A percentile compares a stretch with the other conserved stretches of the same genome.
phyloP scores from a whole-genome alignment of 2,329 filamentous ascomycete species.

The Aspergillus candidus region DNA sequence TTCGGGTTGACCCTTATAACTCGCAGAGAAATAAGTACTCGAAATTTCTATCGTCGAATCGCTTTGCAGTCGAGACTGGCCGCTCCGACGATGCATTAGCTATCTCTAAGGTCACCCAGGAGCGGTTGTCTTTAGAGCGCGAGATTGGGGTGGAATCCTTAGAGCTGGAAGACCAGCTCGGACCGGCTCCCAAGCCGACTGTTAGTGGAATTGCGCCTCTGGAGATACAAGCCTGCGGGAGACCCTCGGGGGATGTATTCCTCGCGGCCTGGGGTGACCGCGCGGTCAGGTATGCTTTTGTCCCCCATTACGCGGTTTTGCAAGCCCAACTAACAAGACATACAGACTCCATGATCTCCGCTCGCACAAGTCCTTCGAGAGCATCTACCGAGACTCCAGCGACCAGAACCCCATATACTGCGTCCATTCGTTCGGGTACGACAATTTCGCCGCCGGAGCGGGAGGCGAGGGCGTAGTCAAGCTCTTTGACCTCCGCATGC shows the following conservation, averaged over 20 bases:
- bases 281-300: conserved; percentile 34
- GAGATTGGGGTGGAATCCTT: conserved; percentile 35
- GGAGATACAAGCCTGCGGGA: conserved; percentile 16
- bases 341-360: conserved; percentile 56
- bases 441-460: conserved; percentile 53
- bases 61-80: conserved; percentile 47
- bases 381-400: conserved; percentile 50
- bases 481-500: conserved; percentile 56
- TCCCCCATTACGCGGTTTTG: not conserved
- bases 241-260: conserved; percentile 46
- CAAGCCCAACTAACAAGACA: conserved; percentile 1
- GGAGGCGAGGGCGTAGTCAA: conserved; percentile 55
- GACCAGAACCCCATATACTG: conserved; percentile 56
- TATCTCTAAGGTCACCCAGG: conserved; percentile 47
- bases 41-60: conserved; percentile 46
- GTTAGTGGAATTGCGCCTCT: conserved; percentile 36
- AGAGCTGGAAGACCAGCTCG: conserved; percentile 19
- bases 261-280: conserved; percentile 57
- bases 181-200: conserved; percentile 18
- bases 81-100: conserved; percentile 40
- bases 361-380: conserved; percentile 43
- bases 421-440: conserved; percentile 50
- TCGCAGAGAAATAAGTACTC: conserved; percentile 43
- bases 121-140: conserved; percentile 36
- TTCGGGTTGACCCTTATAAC: conserved; percentile 15